Percentiles rank a stretch among this genome's conserved stretches.
These are phyloP conservation scores for Talaromyces verruculosus DNA, from an alignment of 2,329 filamentous ascomycete species.

Conservation along the genomic window DNA sequence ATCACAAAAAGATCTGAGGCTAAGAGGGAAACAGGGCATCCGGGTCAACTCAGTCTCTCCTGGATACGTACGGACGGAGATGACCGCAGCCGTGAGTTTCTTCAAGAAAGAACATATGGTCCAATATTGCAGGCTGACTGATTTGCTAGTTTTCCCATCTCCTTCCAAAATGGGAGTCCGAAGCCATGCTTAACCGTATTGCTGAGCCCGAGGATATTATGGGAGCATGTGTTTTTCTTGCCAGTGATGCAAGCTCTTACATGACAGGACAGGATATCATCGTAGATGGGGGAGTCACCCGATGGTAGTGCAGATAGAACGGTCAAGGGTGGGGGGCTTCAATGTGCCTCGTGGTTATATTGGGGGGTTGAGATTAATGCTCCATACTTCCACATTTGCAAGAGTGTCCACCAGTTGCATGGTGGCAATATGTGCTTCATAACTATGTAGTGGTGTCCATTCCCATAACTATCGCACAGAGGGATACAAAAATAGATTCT, in stretches of 20 bases:
- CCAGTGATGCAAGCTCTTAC: constrained; percentile 45
- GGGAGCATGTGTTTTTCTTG: constrained; percentile 43
- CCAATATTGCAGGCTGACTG: constrained; percentile 25
- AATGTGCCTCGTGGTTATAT: background rate
- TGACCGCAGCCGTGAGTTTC: constrained; percentile 35
- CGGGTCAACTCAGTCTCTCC: constrained; percentile 46
- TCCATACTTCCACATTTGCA: background rate
- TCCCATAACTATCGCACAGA: background rate
- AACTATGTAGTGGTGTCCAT: background rate
- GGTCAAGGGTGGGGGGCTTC: background rate
- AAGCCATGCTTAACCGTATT: constrained; percentile 41
- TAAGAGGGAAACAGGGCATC: constrained; percentile 35
- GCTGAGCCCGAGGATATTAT: constrained; percentile 38
- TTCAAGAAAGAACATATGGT: background rate
- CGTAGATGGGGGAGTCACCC: constrained; percentile 38
- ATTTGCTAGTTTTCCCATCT: constrained; percentile 36
- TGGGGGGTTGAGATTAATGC: background rate
- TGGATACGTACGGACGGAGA: constrained; percentile 40
- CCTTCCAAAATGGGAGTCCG: constrained; percentile 34
- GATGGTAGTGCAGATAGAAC: background rate
- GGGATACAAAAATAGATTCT: background rate
- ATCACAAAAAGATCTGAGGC: background rate
- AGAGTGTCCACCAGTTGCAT: background rate
- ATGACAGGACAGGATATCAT: constrained; percentile 46
- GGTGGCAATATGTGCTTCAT: background rate